These are phyloP conservation scores for Phoma sp. DNA, from an alignment of 2,329 filamentous ascomycete genomes.

Conservation along the genomic window DNA sequence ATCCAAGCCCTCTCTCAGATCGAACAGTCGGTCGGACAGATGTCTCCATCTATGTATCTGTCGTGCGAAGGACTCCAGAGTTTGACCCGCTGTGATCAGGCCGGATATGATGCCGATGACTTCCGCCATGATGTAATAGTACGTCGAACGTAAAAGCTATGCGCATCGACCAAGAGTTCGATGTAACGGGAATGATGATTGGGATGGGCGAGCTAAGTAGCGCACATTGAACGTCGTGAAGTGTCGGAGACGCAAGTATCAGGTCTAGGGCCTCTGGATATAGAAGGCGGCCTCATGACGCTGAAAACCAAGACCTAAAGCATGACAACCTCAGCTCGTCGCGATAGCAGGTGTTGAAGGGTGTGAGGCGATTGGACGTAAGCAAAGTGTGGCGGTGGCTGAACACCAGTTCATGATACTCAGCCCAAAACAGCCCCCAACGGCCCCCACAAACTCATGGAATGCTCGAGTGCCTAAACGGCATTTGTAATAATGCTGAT, in stretches of 20 bases:
- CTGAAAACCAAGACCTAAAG: constrained; percentile 21
- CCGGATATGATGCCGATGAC: constrained; percentile 26
- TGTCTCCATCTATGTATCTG: constrained; percentile 28
- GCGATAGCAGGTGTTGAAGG: too few relatives aligned
- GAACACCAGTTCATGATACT: constrained; percentile 20
- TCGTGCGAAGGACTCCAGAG: constrained; percentile 27
- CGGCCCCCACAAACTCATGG: constrained; percentile 24
- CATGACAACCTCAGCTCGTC: constrained; percentile 27
- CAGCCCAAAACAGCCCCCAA: constrained; percentile 23
- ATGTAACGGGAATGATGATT: too few relatives aligned
- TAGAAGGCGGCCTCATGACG: constrained; percentile 19
- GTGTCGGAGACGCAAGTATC: neutral
- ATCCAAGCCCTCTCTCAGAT: constrained; percentile 30
- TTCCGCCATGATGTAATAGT: constrained; percentile 15
- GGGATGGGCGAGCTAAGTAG: neutral
- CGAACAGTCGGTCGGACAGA: constrained; percentile 33
- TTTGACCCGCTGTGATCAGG: constrained; percentile 25
- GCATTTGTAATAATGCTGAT: constrained; percentile 14
- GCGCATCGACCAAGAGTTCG: neutral
- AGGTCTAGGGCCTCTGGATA: neutral
- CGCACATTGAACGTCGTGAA: neutral
- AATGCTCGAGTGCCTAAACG: constrained; percentile 14
- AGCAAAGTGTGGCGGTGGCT: constrained; percentile 13
- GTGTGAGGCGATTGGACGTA: constrained; percentile 26
- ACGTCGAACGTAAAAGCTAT: too few relatives aligned